phyloP scores from a whole-genome alignment of 2,329 filamentous ascomycete species.

The Ustilaginoidea virens region DNA sequence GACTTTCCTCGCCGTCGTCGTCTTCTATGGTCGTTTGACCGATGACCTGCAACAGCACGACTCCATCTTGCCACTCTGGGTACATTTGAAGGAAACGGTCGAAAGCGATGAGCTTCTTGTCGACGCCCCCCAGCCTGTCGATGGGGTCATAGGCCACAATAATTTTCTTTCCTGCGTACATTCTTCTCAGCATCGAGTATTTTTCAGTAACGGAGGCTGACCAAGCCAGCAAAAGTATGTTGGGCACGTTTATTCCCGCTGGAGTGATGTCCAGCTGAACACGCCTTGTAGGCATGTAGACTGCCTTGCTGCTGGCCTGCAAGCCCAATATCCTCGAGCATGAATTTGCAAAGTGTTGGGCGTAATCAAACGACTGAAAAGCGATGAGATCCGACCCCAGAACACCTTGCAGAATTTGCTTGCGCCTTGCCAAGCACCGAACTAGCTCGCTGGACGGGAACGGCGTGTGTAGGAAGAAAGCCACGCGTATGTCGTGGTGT shows the following conservation, averaged over 20 bases:
- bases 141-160: slow-evolving; percentile 89
- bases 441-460: slow-evolving; percentile 94
- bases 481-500: slow-evolving; percentile 76
- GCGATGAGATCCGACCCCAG: slow-evolving; percentile 82
- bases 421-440: slow-evolving; percentile 70
- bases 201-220: slow-evolving; percentile 53
- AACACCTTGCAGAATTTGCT: slow-evolving; percentile 76
- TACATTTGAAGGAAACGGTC: slow-evolving; percentile 79
- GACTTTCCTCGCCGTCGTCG: slow-evolving; percentile 60
- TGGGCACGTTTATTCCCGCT: slow-evolving; percentile 61
- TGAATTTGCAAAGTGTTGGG: slow-evolving; percentile 82
- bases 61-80: slow-evolving; percentile 78
- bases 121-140: slow-evolving; percentile 78
- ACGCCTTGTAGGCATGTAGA: slow-evolving; percentile 55
- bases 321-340: slow-evolving; percentile 80
- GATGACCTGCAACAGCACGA: slow-evolving; percentile 86
- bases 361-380: slow-evolving; percentile 90
- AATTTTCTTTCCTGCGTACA: slow-evolving; percentile 77
- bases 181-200: slow-evolving; percentile 52
- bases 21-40: slow-evolving; percentile 68
- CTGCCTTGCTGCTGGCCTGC: slow-evolving; percentile 63
- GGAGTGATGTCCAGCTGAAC: slow-evolving; percentile 3
- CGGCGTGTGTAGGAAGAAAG: slow-evolving; percentile 83
- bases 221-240: slow-evolving; percentile 62
- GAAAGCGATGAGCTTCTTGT: slow-evolving; percentile 87